phyloP scores from a whole-genome alignment of 169 alveolate species.

The Eimeria sp. region DNA sequence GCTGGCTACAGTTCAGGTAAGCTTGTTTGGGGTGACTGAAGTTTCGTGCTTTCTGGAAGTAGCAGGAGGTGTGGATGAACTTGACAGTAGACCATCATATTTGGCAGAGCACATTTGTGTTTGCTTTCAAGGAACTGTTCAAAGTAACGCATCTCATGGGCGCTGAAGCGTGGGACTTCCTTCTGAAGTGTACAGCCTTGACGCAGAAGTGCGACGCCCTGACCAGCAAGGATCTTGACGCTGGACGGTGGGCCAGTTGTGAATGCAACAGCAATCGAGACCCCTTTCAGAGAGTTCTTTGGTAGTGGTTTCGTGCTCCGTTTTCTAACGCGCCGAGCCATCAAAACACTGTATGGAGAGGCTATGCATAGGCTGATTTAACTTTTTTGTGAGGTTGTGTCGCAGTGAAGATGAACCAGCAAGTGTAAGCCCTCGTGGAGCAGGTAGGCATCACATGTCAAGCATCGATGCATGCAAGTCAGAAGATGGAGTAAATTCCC shows the following conservation, averaged over 20 bases:
- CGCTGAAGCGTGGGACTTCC: constrained; percentile 85
- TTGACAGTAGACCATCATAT: not conserved
- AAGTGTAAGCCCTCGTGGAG: constrained; percentile 50
- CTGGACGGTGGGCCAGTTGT: constrained; percentile 51
- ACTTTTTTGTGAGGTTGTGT: not conserved
- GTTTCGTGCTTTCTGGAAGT: not conserved
- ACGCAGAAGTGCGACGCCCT: constrained; percentile 84
- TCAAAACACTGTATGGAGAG: not conserved
- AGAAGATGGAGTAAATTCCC: constrained; percentile 48
- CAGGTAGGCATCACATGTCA: constrained; percentile 10
- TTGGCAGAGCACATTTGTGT: not conserved
- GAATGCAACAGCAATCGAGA: not conserved
- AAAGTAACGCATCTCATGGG: constrained; percentile 84
- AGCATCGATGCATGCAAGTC: constrained; percentile 62
- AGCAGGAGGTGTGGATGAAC: not conserved
- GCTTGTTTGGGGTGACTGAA: not conserved
- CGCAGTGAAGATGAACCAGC: constrained; percentile 64
- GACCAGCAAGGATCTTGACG: constrained; percentile 75
- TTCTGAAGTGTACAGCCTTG: constrained; percentile 82
- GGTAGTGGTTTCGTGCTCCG: not conserved
- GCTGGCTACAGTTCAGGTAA: constrained; percentile 84
- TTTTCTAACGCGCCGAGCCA: not conserved
- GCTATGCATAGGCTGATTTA: not conserved
- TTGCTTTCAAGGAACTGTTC: constrained; percentile 64
- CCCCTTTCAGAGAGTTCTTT: not conserved